Evolutionary conservation across 805 yeast species (phyloP), one percentile per base, ranked within the genome.

Genomic region (Ogataea haglerorum): DNA sequence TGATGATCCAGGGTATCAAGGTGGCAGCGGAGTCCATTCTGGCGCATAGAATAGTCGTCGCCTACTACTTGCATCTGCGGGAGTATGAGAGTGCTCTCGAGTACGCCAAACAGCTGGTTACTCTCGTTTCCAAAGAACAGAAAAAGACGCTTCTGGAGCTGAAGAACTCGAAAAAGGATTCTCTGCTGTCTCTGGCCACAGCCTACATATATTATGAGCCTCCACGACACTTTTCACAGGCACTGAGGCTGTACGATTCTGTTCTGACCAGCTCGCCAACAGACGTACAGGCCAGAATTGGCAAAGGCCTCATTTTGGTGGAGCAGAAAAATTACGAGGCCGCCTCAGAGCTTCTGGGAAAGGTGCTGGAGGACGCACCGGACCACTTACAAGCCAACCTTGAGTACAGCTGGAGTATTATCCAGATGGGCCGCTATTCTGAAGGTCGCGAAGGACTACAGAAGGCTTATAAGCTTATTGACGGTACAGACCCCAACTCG

Each of bases 121-220:
- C 72, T 3, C 53, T 75, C 3, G 65, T 82, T 9, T 77, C 82
- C 0, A 70, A 68, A 13, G 51, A 71, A 5, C 70, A 71, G 14
- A 59, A 73, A 35, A 58, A 64, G 7, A 64, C 76, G 3, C 80
- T 82, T 0, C 64, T 73, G 6, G 56, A 61, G 8, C 66, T 86
- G 28, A 57, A 59, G 1, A 64, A 78, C 46, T 70, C 89, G 1
- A 76, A 71, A 48, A 71, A 70, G 37, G 84, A 80, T 37, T 63
- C 86, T 16, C 68, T 83, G 7, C 72, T 88, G 26, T 69, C 76
- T 17, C 68, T 86, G 40, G 98, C 93, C 0, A 75, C 80, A 0
- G 73, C 84, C 1, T 86, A 89, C 56, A 85, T 95, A 0, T 83
- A 86, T 56, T 75, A 81, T 54, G 96, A 91, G 58, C 85, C 97